A percentile compares a stretch with the other conserved stretches of the same genome.
phyloP scores from a whole-genome alignment of 768 basidiomycete species.

The Boletus rubescentipes region DNA sequence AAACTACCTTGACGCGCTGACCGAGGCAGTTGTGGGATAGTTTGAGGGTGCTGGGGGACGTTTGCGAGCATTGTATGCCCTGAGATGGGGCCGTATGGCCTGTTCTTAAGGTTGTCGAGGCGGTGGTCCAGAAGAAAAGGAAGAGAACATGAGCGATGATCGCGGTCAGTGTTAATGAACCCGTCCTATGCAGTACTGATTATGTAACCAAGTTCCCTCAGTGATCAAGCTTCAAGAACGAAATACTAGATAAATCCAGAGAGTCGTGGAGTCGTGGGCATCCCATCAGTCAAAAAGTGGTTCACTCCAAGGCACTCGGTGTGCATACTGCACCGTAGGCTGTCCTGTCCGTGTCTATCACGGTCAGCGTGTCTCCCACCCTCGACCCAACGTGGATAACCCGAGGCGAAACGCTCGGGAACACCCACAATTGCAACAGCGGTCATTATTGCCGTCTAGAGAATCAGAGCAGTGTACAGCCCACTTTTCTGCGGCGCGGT shows the following conservation, averaged over 20 bases:
- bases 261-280: neutral
- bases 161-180: slow-evolving; percentile 17
- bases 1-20: slow-evolving; percentile 19
- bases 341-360: neutral
- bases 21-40: slow-evolving; percentile 14
- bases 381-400: slow-evolving; percentile 23
- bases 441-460: neutral
- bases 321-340: neutral
- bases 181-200: slow-evolving; percentile 23
- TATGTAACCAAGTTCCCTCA: slow-evolving; percentile 15
- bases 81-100: slow-evolving; percentile 23
- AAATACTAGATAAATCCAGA: neutral
- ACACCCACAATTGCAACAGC: neutral
- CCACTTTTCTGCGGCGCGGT: neutral
- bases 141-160: slow-evolving; percentile 24
- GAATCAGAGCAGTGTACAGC: slow-evolving; percentile 10
- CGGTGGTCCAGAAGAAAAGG: slow-evolving; percentile 20
- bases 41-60: slow-evolving; percentile 21
- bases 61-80: slow-evolving; percentile 25
- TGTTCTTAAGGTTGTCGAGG: slow-evolving; percentile 31
- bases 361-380: slow-evolving; percentile 35
- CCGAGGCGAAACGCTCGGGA: neutral
- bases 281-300: neutral
- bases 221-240: slow-evolving; percentile 13
- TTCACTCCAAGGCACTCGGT: neutral